Evolutionary conservation across 2,329 filamentous ascomycete genomes (phyloP), one percentile per base, ranked within the genome.

Genomic region (Nemania sp.): DNA sequence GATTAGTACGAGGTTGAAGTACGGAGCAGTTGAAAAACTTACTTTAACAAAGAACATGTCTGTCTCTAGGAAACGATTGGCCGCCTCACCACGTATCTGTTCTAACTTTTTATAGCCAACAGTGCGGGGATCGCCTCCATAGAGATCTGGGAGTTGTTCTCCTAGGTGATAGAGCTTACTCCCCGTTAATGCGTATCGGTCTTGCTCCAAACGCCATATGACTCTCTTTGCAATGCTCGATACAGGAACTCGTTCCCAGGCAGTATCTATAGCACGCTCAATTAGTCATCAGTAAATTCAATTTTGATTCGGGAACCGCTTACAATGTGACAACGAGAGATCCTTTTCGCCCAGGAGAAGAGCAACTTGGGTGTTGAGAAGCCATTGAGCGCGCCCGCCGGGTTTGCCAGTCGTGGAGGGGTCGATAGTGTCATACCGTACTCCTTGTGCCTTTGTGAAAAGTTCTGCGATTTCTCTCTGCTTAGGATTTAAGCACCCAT

Each of bases 41-140:
- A 86, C 82, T 76, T 85, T 86, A 58, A 88, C 80, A 63, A 87
- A 86, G 66, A 87, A 88, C 76, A 86, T 77, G 61, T 86, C 80
- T 65, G 81, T 79, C 15, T 77, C 75, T 55, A 77, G 69, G 66
- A 86, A 85, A 61, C 74, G 76, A 50, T 80, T 74, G 70, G 75
- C 76, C 12, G 80, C 79, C 37, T 79, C 76, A 23, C 70, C 66
- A 42, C 76, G 77, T 30, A 84, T 75, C 50, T 70, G 70, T 58
- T 80, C 73, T 31, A 75, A 74, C 11, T 68, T 71, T 41, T 70
- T 66, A 54, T 77, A 76, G 49, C 70, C 67, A 67, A 83, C 65
- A 5, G 65, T 67, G 11, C 69, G 69, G 1, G 80, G 78, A 33
- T 79, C 71, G 7, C 68, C 71, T 37, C 73, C 76, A 54, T 83